These are phyloP conservation scores for Talaromyces piceae DNA, from an alignment of 2,329 filamentous ascomycete genomes.

Conservation along the genomic window DNA sequence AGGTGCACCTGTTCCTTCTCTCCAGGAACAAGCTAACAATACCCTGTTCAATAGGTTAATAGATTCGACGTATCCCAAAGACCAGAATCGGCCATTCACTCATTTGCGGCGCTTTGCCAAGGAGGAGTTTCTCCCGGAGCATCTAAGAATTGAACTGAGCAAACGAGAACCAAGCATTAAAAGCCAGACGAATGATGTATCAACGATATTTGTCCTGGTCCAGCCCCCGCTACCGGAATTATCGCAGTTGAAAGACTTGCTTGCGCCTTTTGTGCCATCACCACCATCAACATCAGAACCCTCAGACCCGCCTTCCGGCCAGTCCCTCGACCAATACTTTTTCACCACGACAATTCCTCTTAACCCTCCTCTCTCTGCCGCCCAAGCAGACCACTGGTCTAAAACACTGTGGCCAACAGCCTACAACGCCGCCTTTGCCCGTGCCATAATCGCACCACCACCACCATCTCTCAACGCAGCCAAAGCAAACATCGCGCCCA, in stretches of 20 bases:
- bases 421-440: constrained; percentile 39
- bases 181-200: constrained; percentile 7
- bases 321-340: constrained; percentile 10
- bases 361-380: constrained; percentile 31
- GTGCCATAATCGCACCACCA: constrained; percentile 36
- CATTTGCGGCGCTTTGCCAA: constrained; percentile 38
- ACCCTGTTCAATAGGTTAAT: constrained; percentile 25
- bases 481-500: constrained; percentile 28
- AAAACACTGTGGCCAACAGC: constrained; percentile 36
- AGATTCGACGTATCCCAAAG: constrained; percentile 29
- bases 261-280: constrained; percentile 29
- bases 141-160: constrained; percentile 14
- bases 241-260: constrained; percentile 26
- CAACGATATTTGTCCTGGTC: constrained; percentile 36
- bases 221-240: constrained; percentile 32
- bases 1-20: constrained; percentile 9
- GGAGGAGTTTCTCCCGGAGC: constrained; percentile 26
- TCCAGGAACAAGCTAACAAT: neutral
- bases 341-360: constrained; percentile 31
- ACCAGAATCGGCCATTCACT: constrained; percentile 24
- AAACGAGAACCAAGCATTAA: neutral
- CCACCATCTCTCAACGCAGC: constrained; percentile 28
- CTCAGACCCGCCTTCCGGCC: constrained; percentile 6
- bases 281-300: neutral
- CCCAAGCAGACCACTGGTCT: constrained; percentile 38